Conservation (phyloP, 164 flowering plant genomes). For the Platanus orientalis region DNA sequence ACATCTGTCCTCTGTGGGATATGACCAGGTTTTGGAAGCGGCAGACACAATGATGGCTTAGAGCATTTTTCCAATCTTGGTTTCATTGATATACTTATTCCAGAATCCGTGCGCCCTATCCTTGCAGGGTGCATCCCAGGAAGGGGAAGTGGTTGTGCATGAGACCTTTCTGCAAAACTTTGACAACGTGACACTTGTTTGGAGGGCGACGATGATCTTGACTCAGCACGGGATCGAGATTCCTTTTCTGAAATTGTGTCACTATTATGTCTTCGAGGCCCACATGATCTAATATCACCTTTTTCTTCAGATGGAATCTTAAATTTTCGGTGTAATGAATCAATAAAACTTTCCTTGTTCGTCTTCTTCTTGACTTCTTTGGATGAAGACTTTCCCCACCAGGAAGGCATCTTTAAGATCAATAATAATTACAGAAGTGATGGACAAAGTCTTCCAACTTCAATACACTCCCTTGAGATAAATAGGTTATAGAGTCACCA, state of each 20-base stretch:
- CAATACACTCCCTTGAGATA: not conserved
- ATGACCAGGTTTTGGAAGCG: conserved; percentile 62
- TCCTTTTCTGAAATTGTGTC: conserved; percentile 63
- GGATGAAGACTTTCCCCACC: conserved; percentile 91
- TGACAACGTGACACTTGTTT: conserved; percentile 77
- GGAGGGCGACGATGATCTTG: conserved; percentile 81
- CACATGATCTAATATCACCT: conserved; percentile 44
- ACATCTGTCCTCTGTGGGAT: conserved; percentile 35
- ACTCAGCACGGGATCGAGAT: conserved; percentile 48
- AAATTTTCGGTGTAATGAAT: conserved; percentile 60
- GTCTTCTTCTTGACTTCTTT: conserved; percentile 84
- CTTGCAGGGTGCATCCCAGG: conserved; percentile 46
- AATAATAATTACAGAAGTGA: not conserved
- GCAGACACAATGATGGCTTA: conserved; percentile 46
- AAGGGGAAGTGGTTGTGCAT: conserved; percentile 85
- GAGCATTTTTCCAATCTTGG: conserved; percentile 41
- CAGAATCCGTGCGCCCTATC: conserved; percentile 59
- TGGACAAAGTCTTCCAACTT: not conserved
- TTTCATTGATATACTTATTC: conserved; percentile 39
- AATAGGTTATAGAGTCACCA: not conserved
- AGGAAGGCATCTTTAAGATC: conserved; percentile 34
- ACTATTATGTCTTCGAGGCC: conserved; percentile 45
- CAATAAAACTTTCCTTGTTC: conserved; percentile 65
- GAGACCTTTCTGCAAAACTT: conserved; percentile 81
- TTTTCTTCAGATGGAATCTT: conserved; percentile 59